phyloP scores from a whole-genome alignment of 2,329 filamentous ascomycete species.

The Calonectria ilicicola region DNA sequence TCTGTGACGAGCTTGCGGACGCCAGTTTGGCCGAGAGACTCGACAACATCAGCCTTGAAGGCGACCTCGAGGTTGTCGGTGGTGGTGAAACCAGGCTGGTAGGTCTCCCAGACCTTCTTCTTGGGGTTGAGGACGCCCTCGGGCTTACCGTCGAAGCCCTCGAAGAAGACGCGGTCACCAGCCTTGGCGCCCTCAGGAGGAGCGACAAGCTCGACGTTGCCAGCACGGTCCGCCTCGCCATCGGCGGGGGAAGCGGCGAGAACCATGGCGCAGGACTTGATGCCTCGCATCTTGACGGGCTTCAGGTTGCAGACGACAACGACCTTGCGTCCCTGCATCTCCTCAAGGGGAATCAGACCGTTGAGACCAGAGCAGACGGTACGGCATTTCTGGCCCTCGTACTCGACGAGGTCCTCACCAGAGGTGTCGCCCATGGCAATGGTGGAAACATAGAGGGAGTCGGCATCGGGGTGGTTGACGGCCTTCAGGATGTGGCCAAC shows the following conservation, averaged over 20 bases:
- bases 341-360: constrained; percentile 89
- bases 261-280: constrained; percentile 86
- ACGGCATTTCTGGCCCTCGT: constrained; percentile 90
- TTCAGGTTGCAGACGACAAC: constrained; percentile 98
- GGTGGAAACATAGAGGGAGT: constrained; percentile 94
- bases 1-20: constrained; percentile 79
- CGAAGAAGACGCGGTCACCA: constrained; percentile 91
- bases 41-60: constrained; percentile 84
- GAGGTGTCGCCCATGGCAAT: constrained; percentile 93
- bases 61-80: constrained; percentile 83
- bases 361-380: constrained; percentile 98
- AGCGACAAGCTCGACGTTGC: constrained; percentile 90
- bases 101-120: constrained; percentile 99
- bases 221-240: constrained; percentile 88
- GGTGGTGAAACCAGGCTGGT: constrained; percentile 96
- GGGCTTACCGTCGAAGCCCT: constrained; percentile 93
- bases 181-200: constrained; percentile 84
- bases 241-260: constrained; percentile 92
- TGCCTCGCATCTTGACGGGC: constrained; percentile 97
- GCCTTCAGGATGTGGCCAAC: constrained; percentile 98
- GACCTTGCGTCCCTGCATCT: constrained; percentile 97
- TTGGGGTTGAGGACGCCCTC: constrained; percentile 97
- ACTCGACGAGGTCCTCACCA: constrained; percentile 90
- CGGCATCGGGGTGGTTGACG: constrained; percentile 94
- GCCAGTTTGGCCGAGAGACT: constrained; percentile 79